A percentile compares a stretch with the other conserved stretches of the same genome.
Evolutionary conservation across 495 filamentous ascomycete species (phyloP).

Genomic region (Aspergillus coremiiformis): DNA sequence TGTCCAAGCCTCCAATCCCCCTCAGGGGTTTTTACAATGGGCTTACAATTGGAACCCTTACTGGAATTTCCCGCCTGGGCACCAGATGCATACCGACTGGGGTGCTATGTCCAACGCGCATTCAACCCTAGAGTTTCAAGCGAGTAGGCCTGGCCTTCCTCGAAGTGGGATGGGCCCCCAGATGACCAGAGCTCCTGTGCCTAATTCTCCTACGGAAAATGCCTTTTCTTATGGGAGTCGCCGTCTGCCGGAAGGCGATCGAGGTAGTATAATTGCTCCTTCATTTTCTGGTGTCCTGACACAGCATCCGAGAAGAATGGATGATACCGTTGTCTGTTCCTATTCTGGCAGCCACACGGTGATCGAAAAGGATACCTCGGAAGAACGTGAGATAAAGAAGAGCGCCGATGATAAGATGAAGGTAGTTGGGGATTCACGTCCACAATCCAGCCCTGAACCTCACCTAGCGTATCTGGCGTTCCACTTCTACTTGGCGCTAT

Average conservation of each 20-base stretch:
- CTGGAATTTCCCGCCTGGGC: neutral
- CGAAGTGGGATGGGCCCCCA: neutral
- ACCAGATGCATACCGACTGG: neutral
- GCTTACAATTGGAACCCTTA: constrained; percentile 3
- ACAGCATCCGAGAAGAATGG: neutral
- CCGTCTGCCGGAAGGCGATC: neutral
- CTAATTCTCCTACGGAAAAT: neutral
- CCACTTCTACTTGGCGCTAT: neutral
- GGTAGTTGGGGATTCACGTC: neutral
- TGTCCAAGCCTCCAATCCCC: neutral
- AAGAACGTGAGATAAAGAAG: neutral
- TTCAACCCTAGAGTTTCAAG: neutral
- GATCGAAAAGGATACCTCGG: neutral
- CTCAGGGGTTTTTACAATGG: constrained; percentile 1
- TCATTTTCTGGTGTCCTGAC: neutral
- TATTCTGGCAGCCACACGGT: neutral
- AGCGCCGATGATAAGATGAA: neutral
- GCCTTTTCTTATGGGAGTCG: neutral
- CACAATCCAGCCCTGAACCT: neutral
- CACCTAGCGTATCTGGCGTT: neutral
- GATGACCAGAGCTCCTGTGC: neutral
- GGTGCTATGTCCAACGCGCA: neutral
- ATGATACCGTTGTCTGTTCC: neutral
- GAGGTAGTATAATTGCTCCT: neutral
- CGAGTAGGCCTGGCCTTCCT: neutral